These are phyloP conservation scores for Termitomyces sp. DNA, from an alignment of 768 basidiomycete genomes.

Conservation along the genomic window DNA sequence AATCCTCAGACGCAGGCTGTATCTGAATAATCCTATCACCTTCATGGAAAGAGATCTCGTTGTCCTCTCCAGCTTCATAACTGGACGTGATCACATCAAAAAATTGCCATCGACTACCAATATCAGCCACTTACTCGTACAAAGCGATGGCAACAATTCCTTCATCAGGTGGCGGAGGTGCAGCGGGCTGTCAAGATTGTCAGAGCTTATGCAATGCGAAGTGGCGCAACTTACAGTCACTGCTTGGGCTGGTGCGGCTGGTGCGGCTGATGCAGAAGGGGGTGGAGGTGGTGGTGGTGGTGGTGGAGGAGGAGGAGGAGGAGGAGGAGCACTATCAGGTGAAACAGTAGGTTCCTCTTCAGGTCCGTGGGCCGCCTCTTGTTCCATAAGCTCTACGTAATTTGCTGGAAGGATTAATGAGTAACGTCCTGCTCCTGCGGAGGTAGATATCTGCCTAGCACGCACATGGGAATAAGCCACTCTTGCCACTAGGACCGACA, in stretches of 20 bases:
- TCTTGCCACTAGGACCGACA: constrained; percentile 63
- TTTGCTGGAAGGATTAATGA: constrained; percentile 48
- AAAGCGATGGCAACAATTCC: constrained; percentile 62
- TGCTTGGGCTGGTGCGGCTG: constrained; percentile 34
- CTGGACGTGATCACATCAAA: constrained; percentile 30
- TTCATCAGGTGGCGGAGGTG: constrained; percentile 47
- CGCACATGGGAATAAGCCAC: constrained; percentile 83
- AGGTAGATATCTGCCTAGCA: background rate
- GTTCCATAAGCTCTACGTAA: constrained; percentile 78
- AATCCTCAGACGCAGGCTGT: constrained; percentile 81
- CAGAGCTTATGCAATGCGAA: background rate
- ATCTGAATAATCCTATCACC: constrained; percentile 79
- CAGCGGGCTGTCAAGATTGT: constrained; percentile 30
- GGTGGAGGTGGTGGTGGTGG: constrained; percentile 34
- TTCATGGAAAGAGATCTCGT: constrained; percentile 83
- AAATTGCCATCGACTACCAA: background rate
- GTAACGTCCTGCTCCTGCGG: too few species aligned
- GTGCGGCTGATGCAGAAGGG: constrained; percentile 39
- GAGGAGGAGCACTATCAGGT: constrained; percentile 38
- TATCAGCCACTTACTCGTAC: constrained; percentile 56
- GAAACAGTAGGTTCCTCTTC: constrained; percentile 25
- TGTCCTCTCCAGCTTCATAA: constrained; percentile 89
- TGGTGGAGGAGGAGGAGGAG: constrained; percentile 58
- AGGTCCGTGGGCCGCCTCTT: constrained; percentile 3
- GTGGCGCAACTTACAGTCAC: background rate